Conservation (phyloP, 257 asterid species). For the Penstemon eatonii region DNA sequence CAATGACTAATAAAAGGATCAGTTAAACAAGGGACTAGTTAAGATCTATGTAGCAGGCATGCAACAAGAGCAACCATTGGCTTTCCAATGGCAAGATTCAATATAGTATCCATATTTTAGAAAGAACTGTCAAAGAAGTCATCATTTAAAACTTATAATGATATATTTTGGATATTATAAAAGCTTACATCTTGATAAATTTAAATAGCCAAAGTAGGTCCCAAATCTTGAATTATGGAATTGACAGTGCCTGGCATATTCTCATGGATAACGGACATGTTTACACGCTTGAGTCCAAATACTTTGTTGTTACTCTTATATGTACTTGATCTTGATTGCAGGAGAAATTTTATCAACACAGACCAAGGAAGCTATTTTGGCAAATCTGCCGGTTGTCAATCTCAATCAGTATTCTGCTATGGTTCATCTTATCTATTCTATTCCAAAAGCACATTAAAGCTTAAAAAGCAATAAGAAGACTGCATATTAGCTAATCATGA, state of each 20-base stretch:
- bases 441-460: slow-evolving; percentile 10
- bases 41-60: background rate
- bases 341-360: slow-evolving; percentile 3
- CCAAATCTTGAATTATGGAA: slow-evolving; percentile 4
- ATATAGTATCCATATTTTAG: background rate
- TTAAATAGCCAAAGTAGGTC: background rate
- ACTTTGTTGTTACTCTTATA: background rate
- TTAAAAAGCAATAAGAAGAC: slow-evolving; percentile 5
- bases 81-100: background rate
- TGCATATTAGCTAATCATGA: background rate
- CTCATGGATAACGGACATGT: background rate
- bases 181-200: background rate
- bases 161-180: slow-evolving; percentile 6
- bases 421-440: slow-evolving; percentile 7
- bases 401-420: background rate
- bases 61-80: background rate
- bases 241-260: slow-evolving; percentile 4
- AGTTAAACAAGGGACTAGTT: background rate
- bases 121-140: background rate
- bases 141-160: background rate
- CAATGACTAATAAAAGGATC: slow-evolving; percentile 1
- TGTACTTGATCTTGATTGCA: slow-evolving; percentile 6
- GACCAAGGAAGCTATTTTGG: background rate
- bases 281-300: slow-evolving; percentile 1
- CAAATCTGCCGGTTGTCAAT: slow-evolving; percentile 4